Percentiles rank a stretch among this genome's conserved stretches.
Conservation (phyloP, 768 basidiomycete genomes). For the Hericium alpestre region DNA sequence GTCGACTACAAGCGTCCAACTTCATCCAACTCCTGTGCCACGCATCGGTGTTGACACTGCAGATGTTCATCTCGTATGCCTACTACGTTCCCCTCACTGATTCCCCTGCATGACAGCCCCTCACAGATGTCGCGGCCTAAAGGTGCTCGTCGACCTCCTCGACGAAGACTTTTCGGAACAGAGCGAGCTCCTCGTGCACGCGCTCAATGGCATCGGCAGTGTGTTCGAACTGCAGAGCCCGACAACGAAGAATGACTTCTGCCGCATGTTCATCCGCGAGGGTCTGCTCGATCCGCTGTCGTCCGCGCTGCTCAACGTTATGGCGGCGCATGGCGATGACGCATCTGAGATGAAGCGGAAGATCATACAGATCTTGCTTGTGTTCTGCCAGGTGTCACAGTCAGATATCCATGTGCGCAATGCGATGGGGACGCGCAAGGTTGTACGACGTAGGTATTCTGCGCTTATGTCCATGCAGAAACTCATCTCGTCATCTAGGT, state of each 20-base stretch:
- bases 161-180: conserved; percentile 95
- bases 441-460: conserved; percentile 66
- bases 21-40: conserved; percentile 90
- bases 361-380: conserved; percentile 78
- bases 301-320: conserved; percentile 80
- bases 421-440: conserved; percentile 82
- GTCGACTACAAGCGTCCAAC: conserved; percentile 88
- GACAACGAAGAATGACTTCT: conserved; percentile 97
- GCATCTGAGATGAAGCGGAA: conserved; percentile 74
- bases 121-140: conserved; percentile 81
- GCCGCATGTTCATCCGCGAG: conserved; percentile 95
- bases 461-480: not conserved
- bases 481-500: conserved; percentile 26
- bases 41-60: conserved; percentile 85
- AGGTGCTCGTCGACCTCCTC: conserved; percentile 88
- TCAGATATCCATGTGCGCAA: conserved; percentile 89
- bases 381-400: conserved; percentile 95
- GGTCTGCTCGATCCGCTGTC: conserved; percentile 90
- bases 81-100: not conserved
- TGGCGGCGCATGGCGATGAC: conserved; percentile 56
- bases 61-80: conserved; percentile 97
- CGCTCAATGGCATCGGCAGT: conserved; percentile 86
- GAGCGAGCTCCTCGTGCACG: conserved; percentile 82
- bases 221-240: conserved; percentile 96
- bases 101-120: not conserved